phyloP scores from a whole-genome alignment of 805 yeast species.

The Wickerhamomyces subpelliculosus region DNA sequence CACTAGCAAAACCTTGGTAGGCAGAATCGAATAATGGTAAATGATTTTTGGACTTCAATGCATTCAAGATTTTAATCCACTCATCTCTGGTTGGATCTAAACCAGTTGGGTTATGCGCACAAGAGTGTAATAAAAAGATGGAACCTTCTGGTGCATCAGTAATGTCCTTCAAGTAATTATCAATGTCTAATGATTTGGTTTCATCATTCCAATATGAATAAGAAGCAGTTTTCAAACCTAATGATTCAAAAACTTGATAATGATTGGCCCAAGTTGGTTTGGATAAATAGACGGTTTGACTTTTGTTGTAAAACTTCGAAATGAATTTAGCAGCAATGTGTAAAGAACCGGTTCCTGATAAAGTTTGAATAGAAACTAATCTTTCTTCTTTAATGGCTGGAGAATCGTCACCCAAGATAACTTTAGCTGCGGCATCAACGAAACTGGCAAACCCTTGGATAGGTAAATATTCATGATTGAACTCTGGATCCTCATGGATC shows the following conservation, averaged over 20 bases:
- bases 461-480: conserved; percentile 85
- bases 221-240: conserved; percentile 57
- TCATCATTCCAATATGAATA: conserved; percentile 85
- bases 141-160: conserved; percentile 68
- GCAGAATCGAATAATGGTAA: conserved; percentile 89
- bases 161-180: conserved; percentile 60
- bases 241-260: conserved; percentile 65
- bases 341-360: conserved; percentile 88
- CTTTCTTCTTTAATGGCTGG: conserved; percentile 39
- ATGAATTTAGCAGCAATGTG: conserved; percentile 69
- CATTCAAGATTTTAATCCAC: conserved; percentile 68
- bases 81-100: conserved; percentile 82
- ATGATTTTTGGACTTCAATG: conserved; percentile 54
- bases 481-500: conserved; percentile 49
- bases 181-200: conserved; percentile 63
- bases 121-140: conserved; percentile 79
- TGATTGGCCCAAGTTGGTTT: conserved; percentile 99
- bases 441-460: conserved; percentile 71
- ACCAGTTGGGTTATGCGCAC: conserved; percentile 98
- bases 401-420: conserved; percentile 61
- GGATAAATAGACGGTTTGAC: conserved; percentile 59
- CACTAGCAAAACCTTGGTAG: conserved; percentile 95
- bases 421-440: conserved; percentile 62
- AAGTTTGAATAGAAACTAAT: conserved; percentile 62
- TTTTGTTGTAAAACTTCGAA: conserved; percentile 25